Conservation (phyloP, 257 asterid genomes). For the Solanum etuberosum region DNA sequence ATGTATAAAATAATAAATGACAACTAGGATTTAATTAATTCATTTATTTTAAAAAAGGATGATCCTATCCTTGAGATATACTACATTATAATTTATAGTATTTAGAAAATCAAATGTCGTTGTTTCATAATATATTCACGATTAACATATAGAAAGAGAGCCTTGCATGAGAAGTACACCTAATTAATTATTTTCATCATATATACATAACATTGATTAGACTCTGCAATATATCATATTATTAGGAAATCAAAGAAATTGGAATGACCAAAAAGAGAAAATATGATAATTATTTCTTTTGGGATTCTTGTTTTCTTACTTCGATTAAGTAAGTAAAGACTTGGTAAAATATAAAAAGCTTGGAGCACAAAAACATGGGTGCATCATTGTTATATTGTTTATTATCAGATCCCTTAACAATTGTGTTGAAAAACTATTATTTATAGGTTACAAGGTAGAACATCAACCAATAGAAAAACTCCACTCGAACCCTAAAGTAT, state of each 20-base stretch:
- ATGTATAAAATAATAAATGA: neutral
- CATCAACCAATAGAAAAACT: too few species aligned
- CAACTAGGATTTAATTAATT: neutral
- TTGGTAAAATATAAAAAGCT: too few species aligned
- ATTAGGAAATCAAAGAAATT: neutral
- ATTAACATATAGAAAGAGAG: neutral
- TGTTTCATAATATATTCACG: neutral
- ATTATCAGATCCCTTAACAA: too few species aligned
- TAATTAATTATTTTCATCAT: neutral
- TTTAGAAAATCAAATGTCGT: neutral
- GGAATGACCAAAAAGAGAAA: neutral
- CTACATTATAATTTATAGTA: neutral
- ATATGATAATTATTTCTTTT: neutral
- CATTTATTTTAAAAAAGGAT: too few species aligned
- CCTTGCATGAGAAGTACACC: neutral
- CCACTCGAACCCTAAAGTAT: too few species aligned
- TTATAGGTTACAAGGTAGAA: too few species aligned
- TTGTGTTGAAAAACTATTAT: too few species aligned
- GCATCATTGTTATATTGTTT: too few species aligned
- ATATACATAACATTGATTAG: neutral
- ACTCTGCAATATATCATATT: neutral
- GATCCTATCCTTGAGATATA: neutral
- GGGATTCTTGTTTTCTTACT: too few species aligned
- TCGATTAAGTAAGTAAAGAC: too few species aligned
- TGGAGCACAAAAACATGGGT: neutral